Evolutionary conservation across 805 yeast species (phyloP), one percentile per base, ranked within the genome.

Genomic region (Saccharomycopsis malanga): DNA sequence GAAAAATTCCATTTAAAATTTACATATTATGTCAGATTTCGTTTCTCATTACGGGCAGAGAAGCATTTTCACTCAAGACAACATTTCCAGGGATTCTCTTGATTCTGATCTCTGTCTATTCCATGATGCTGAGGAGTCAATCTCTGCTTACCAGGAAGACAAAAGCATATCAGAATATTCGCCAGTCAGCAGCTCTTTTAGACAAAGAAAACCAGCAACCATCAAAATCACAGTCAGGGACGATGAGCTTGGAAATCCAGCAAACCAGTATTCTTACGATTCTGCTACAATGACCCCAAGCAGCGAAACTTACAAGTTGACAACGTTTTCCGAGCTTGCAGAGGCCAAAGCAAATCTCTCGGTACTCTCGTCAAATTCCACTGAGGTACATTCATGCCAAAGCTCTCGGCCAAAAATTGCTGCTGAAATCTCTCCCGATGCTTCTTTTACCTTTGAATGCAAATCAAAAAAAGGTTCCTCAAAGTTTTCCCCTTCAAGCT

Each of bases 61-160:
- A 23, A 22, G 12, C 20, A 14, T 42, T 14, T 29, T 20, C 38
- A 27, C 12, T n/a, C 14, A 30, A 24, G 6, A 2, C 6, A 46
- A 42, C 40, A 41, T 27, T 23, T 46, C 49, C 36, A 23, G 46
- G 14, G 49, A 46, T 18, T 42, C 46, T 4, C 24, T 46, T 9
- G 49, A 17, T 12, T 46, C 49, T 1, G 49, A 46, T 42, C 24
- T 46, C 10, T 42, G 49, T 35, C 41, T 46, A 20, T 46, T 46
- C 34, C 36, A 44, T 17, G 42, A 29, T n/a, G 10, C 21, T n/a
- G 46, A 42, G 20, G 6, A 4, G 9, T 34, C 39, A 7, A 30
- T 5, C 23, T 10, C 22, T 9, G 10, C n/a, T 9, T n/a, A n/a
- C n/a, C 12, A 27, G 30, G 12, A 9, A 9, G 30, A 27, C 30